Conservation (phyloP, 1,139 yeast species). For the Saccharomyces hybrid region DNA sequence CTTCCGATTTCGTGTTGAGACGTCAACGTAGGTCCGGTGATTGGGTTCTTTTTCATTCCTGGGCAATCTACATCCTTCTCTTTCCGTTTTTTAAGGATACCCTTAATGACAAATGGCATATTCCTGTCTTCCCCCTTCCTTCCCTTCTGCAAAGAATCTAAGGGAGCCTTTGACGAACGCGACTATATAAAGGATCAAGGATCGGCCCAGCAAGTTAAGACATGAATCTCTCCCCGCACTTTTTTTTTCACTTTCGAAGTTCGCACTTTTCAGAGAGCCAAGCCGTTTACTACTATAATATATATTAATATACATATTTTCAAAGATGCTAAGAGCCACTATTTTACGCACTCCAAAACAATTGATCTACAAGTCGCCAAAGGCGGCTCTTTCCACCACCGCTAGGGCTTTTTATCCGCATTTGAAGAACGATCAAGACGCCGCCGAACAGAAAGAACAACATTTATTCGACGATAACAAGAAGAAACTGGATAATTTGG, state of each 20-base stretch:
- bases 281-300: background rate
- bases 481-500: conserved; percentile 22
- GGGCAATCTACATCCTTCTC: background rate
- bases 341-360: background rate
- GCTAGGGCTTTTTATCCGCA: conserved; percentile 1
- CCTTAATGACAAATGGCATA: background rate
- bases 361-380: background rate
- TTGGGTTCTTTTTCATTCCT: background rate
- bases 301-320: conserved; percentile 3
- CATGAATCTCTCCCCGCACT: background rate
- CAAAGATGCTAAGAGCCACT: background rate
- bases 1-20: too few species aligned
- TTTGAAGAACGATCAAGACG: conserved; percentile 14
- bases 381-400: background rate
- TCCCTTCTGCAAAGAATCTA: background rate
- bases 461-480: conserved; percentile 23
- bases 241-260: background rate
- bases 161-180: background rate
- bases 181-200: background rate
- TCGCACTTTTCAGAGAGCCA: background rate
- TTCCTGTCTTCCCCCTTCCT: background rate
- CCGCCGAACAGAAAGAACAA: conserved; percentile 22
- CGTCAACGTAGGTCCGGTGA: background rate
- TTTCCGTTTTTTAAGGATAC: background rate
- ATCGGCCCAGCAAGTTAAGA: background rate